Evolutionary conservation across 1,284 basidiomycete species (phyloP).

Genomic region (Leccinum subatratum): DNA sequence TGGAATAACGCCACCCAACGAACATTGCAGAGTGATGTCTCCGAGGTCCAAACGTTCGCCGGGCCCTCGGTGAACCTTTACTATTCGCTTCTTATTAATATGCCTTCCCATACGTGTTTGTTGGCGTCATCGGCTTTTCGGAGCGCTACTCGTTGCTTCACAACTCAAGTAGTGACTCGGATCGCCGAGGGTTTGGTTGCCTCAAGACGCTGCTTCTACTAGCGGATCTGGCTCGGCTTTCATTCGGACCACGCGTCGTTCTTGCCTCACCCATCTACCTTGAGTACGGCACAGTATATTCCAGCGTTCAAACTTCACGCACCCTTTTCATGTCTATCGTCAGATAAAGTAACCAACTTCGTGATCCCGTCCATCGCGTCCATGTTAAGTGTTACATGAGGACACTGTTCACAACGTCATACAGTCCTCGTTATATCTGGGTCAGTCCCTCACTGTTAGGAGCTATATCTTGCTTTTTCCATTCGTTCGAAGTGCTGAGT

Average conservation of each 20-base stretch:
- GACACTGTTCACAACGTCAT: slow-evolving; percentile 4
- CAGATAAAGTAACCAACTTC: slow-evolving; percentile 68
- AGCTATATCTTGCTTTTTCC: slow-evolving; percentile 39
- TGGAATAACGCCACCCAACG: no score
- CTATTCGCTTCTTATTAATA: no score
- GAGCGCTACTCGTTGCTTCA: no score
- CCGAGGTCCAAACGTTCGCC: no score
- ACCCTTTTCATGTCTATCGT: slow-evolving; percentile 1
- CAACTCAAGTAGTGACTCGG: slow-evolving; percentile 20
- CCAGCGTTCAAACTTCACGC: background rate
- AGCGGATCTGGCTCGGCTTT: slow-evolving; percentile 27
- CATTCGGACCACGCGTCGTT: slow-evolving; percentile 74
- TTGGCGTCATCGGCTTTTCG: no score
- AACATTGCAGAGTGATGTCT: no score
- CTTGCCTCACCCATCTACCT: slow-evolving; percentile 67
- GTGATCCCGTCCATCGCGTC: slow-evolving; percentile 61
- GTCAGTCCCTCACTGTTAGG: slow-evolving; percentile 66
- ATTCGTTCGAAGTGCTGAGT: slow-evolving; percentile 69
- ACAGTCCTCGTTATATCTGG: slow-evolving; percentile 72
- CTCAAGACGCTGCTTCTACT: slow-evolving; percentile 67
- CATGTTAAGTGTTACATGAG: slow-evolving; percentile 40
- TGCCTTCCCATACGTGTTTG: no score
- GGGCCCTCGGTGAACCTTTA: no score
- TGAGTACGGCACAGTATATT: slow-evolving; percentile 67
- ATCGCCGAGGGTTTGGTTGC: slow-evolving; percentile 53